Percentiles rank a stretch among this genome's conserved stretches.
phyloP scores from a whole-genome alignment of 345 rosid species.

The Luvunga scandens region DNA sequence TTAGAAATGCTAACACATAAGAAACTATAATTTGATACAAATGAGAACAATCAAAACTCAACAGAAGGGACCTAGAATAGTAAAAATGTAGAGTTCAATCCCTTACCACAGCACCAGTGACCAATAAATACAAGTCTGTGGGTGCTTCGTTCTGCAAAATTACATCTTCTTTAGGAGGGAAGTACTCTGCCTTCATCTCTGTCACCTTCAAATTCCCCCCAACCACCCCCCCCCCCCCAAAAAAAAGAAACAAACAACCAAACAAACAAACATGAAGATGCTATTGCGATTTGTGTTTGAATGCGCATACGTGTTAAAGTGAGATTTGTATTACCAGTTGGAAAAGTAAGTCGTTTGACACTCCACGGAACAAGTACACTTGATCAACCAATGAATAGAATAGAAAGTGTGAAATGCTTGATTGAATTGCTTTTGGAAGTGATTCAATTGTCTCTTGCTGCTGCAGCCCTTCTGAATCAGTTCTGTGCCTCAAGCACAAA shows the following conservation, averaged over 20 bases:
- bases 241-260: neutral
- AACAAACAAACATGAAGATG: neutral
- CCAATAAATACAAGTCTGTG: constrained; percentile 75
- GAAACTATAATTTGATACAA: constrained; percentile 5
- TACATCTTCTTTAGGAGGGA: constrained; percentile 90
- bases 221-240: no score
- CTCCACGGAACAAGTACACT: constrained; percentile 82
- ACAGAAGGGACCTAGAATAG: neutral
- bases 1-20: constrained; percentile 9
- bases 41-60: neutral
- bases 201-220: constrained; percentile 47
- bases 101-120: constrained; percentile 79
- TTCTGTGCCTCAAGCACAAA: constrained; percentile 74
- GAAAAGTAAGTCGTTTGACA: constrained; percentile 87
- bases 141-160: constrained; percentile 92
- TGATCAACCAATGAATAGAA: constrained; percentile 75
- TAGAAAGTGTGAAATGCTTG: constrained; percentile 69
- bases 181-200: constrained; percentile 92
- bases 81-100: neutral
- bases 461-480: constrained; percentile 86
- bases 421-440: constrained; percentile 87
- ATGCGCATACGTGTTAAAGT: neutral
- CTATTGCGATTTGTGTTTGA: neutral
- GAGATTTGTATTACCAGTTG: constrained; percentile 60
- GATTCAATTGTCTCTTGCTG: constrained; percentile 82